Percentiles rank a stretch among this genome's conserved stretches.
These are phyloP conservation scores for Mortierella sp. DNA, from an alignment of 371 early-diverging fungal genomes.

Conservation along the genomic window DNA sequence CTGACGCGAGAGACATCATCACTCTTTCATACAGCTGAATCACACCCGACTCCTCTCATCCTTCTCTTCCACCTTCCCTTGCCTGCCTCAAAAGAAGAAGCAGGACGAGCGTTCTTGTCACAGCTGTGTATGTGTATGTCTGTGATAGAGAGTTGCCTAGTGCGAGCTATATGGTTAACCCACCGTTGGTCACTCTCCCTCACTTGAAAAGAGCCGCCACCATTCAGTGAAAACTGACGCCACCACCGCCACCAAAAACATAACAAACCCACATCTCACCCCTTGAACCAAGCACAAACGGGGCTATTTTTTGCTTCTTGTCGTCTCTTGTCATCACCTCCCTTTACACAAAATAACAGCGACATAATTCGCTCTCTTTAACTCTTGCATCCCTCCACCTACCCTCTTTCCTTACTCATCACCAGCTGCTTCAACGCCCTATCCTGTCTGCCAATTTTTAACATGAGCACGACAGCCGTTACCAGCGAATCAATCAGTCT, in stretches of 20 bases:
- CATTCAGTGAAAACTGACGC: slow-evolving; percentile 8
- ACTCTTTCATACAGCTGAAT: not conserved
- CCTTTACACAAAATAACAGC: not conserved
- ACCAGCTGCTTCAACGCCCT: not conserved
- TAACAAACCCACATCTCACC: slow-evolving; percentile 8
- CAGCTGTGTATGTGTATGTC: not conserved
- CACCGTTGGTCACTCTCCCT: not conserved
- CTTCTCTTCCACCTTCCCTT: not conserved
- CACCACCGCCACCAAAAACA: slow-evolving; percentile 18
- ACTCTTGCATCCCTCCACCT: not conserved
- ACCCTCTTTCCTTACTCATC: not conserved
- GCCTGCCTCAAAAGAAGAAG: not conserved
- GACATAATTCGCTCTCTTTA: not conserved
- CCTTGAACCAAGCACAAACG: not conserved
- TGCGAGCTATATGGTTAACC: not conserved
- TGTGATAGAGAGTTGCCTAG: not conserved
- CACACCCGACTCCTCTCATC: not conserved
- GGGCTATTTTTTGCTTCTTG: not conserved
- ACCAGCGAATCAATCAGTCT: slow-evolving; percentile 12
- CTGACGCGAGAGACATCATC: not conserved
- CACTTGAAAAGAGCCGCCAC: slow-evolving; percentile 15
- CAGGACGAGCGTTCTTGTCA: not conserved
- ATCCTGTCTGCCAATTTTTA: slow-evolving; percentile 12
- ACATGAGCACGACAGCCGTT: slow-evolving; percentile 25
- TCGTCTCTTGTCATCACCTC: not conserved